phyloP scores from a whole-genome alignment of 2,329 filamentous ascomycete species.

The Zelopaecilomyces penicillatus region DNA sequence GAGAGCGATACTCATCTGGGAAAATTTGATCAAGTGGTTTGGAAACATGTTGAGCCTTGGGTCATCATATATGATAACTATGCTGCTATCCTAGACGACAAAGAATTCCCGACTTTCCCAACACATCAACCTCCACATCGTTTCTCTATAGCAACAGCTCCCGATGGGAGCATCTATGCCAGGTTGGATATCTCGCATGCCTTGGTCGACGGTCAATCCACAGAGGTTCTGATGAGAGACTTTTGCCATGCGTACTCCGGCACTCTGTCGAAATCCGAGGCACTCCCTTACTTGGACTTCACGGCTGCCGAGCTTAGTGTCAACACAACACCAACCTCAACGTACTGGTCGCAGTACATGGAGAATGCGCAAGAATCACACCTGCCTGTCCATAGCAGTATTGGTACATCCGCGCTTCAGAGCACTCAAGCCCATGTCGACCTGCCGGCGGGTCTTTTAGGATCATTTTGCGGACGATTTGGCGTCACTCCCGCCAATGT shows the following conservation, averaged over 20 bases:
- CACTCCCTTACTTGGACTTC: not conserved
- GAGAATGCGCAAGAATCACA: conserved; percentile 3
- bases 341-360: conserved; percentile 3
- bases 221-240: conserved; percentile 5
- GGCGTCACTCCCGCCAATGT: conserved; percentile 2
- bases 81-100: too few species aligned
- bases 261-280: not conserved
- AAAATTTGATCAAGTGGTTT: conserved; percentile 5
- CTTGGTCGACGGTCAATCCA: conserved; percentile 8
- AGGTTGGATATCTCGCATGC: conserved; percentile 9
- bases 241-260: not conserved
- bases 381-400: not conserved
- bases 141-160: too few species aligned
- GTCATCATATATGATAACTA: not conserved
- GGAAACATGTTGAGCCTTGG: not conserved
- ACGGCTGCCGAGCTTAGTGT: not conserved
- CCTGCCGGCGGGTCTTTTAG: too few species aligned
- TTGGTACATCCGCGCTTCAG: too few species aligned
- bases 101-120: too few species aligned
- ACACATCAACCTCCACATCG: too few species aligned
- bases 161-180: not conserved
- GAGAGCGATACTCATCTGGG: conserved; percentile 4
- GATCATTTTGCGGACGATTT: not conserved
- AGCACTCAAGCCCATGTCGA: too few species aligned
- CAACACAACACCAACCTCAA: not conserved